Conservation (phyloP, 495 filamentous ascomycete genomes). For the Achaetomiella virescens region DNA sequence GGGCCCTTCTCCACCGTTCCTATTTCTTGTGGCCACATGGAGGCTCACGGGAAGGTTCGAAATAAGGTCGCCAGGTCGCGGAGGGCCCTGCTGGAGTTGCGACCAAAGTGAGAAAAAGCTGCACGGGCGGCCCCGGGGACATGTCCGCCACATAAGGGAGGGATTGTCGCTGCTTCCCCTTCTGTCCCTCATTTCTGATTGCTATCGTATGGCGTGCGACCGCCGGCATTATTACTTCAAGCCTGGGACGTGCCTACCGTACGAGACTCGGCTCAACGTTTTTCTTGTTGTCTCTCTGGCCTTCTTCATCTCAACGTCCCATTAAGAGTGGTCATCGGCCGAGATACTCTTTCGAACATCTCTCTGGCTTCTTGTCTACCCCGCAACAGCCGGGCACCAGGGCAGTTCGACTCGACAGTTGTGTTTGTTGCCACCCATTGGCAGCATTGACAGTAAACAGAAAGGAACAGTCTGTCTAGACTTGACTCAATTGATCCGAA, state of each 20-base stretch:
- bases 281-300: neutral
- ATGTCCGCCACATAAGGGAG: constrained; percentile 18
- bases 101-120: constrained; percentile 7
- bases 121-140: constrained; percentile 6
- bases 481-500: too few relatives aligned
- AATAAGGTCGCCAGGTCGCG: constrained; percentile 8
- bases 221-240: neutral
- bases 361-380: neutral
- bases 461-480: neutral
- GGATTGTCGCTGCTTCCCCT: constrained; percentile 15
- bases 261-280: neutral
- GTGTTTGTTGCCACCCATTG: too few relatives aligned
- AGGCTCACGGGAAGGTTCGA: constrained; percentile 15
- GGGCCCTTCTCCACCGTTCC: constrained; percentile 18
- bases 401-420: too few relatives aligned
- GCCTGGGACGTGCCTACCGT: neutral
- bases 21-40: constrained; percentile 31
- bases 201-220: constrained; percentile 8
- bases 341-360: neutral
- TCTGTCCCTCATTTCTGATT: constrained; percentile 2
- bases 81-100: constrained; percentile 11
- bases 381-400: neutral
- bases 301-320: neutral
- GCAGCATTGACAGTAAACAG: neutral
- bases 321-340: neutral